Percentiles rank a stretch among this genome's conserved stretches.
phyloP scores from a whole-genome alignment of 2,329 filamentous ascomycete species.

The Pyrenochaeta sp. region DNA sequence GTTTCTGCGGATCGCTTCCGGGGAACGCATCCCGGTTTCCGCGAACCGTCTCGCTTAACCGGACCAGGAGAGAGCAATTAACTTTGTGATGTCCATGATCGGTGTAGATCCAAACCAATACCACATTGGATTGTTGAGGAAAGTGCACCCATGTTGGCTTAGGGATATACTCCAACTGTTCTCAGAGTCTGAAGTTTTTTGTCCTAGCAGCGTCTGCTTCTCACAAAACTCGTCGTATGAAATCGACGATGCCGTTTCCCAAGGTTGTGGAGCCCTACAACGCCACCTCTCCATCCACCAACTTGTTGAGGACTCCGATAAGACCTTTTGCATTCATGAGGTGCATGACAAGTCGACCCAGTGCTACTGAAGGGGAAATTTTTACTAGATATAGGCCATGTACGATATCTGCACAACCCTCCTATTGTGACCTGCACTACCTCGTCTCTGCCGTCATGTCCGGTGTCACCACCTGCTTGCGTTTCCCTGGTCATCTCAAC shows the following conservation, averaged over 20 bases:
- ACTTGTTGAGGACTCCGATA: slow-evolving; percentile 99
- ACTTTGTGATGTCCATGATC: too few species aligned
- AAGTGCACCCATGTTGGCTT: too few species aligned
- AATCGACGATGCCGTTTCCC: slow-evolving; percentile 95
- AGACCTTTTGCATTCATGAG: slow-evolving; percentile 99
- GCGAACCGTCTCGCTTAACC: too few species aligned
- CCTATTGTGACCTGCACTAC: slow-evolving; percentile 99
- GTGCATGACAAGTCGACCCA: slow-evolving; percentile 49
- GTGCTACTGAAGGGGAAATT: background rate
- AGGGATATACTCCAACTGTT: too few species aligned
- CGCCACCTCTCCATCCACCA: slow-evolving; percentile 99
- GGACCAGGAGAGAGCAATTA: too few species aligned
- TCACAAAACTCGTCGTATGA: too few species aligned
- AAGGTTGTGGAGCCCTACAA: slow-evolving; percentile 99
- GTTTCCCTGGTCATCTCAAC: slow-evolving; percentile 99
- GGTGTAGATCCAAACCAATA: too few species aligned
- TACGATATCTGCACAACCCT: slow-evolving; percentile 99
- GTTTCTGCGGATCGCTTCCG: too few species aligned
- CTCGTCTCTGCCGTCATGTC: slow-evolving; percentile 99
- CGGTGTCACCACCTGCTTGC: slow-evolving; percentile 96
- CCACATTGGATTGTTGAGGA: background rate
- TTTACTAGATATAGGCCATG: slow-evolving; percentile 68
- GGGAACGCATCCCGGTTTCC: too few species aligned
- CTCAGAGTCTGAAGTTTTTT: too few species aligned
- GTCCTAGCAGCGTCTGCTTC: slow-evolving; percentile 8